These are phyloP conservation scores for Anisodus tanguticus DNA, from an alignment of 257 asterid species.

Conservation along the genomic window DNA sequence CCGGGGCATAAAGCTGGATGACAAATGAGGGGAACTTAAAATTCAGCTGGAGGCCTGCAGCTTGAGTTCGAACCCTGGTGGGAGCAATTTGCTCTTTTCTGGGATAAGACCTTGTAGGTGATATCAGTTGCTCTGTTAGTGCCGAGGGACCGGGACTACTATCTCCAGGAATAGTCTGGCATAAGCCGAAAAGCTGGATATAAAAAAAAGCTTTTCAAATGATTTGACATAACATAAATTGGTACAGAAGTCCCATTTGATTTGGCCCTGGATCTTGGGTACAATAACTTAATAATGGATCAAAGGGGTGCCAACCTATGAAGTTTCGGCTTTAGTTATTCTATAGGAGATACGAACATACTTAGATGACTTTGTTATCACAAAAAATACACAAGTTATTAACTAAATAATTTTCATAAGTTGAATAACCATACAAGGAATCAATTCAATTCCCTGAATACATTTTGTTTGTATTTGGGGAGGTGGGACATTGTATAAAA, in stretches of 20 bases:
- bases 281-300: background rate
- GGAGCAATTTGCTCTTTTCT: too few relatives aligned
- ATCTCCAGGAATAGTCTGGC: too few relatives aligned
- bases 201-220: background rate
- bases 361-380: background rate
- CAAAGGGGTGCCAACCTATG: background rate
- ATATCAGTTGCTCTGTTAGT: too few relatives aligned
- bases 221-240: background rate
- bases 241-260: background rate
- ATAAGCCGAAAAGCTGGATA: too few relatives aligned
- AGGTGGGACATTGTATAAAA: background rate
- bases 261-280: background rate
- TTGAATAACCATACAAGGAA: background rate
- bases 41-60: too few relatives aligned
- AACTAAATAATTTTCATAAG: background rate
- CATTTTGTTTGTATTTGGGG: background rate
- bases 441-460: background rate
- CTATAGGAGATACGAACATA: background rate
- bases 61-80: too few relatives aligned
- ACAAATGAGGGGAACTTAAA: too few relatives aligned
- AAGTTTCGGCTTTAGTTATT: too few relatives aligned
- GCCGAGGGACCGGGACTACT: too few relatives aligned
- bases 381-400: too few relatives aligned
- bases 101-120: too few relatives aligned
- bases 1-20: too few relatives aligned